Evolutionary conservation across 2,329 filamentous ascomycete species (phyloP).

Genomic region (Ophiostoma fasciatum): DNA sequence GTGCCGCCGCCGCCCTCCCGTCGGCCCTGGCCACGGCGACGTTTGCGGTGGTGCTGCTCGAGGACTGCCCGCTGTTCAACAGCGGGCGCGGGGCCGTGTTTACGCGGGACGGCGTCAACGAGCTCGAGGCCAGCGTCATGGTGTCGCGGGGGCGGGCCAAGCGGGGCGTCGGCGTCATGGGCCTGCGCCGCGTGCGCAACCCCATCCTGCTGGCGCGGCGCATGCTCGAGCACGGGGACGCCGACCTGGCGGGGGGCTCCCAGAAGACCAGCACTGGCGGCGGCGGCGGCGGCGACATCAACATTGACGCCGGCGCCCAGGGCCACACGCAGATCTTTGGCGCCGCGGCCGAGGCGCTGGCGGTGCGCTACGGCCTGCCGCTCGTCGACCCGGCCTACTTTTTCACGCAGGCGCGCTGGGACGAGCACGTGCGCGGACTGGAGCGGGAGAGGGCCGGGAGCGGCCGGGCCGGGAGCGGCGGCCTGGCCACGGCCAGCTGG

Average conservation of each 20-base stretch:
- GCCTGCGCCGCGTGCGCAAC: slow-evolving; percentile 60
- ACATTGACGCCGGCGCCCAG: slow-evolving; percentile 23
- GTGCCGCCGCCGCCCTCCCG: slow-evolving; percentile 24
- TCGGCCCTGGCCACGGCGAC: slow-evolving; percentile 64
- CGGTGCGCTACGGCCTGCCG: slow-evolving; percentile 52
- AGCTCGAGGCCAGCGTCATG: slow-evolving; percentile 82
- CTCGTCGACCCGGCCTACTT: slow-evolving; percentile 58
- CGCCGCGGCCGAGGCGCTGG: slow-evolving; percentile 52
- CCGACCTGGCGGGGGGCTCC: slow-evolving; percentile 30
- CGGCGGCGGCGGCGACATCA: slow-evolving; percentile 33
- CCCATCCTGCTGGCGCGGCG: slow-evolving; percentile 60
- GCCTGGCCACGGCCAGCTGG: slow-evolving; percentile 19
- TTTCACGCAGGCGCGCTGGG: slow-evolving; percentile 60
- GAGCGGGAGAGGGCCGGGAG: slow-evolving; percentile 34
- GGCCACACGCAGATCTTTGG: slow-evolving; percentile 36
- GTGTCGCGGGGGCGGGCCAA: slow-evolving; percentile 59
- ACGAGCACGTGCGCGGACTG: slow-evolving; percentile 46
- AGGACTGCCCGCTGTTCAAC: slow-evolving; percentile 75
- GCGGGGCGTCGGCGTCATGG: slow-evolving; percentile 62
- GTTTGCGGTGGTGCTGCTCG: slow-evolving; percentile 59
- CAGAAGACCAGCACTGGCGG: too few species aligned
- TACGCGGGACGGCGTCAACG: slow-evolving; percentile 66
- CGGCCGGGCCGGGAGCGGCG: background rate
- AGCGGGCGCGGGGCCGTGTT: slow-evolving; percentile 74
- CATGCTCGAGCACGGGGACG: slow-evolving; percentile 53